Base-by-base conservation (phyloP, 2,329 filamentous ascomycete species). In the Cladosporium phlei region DNA sequence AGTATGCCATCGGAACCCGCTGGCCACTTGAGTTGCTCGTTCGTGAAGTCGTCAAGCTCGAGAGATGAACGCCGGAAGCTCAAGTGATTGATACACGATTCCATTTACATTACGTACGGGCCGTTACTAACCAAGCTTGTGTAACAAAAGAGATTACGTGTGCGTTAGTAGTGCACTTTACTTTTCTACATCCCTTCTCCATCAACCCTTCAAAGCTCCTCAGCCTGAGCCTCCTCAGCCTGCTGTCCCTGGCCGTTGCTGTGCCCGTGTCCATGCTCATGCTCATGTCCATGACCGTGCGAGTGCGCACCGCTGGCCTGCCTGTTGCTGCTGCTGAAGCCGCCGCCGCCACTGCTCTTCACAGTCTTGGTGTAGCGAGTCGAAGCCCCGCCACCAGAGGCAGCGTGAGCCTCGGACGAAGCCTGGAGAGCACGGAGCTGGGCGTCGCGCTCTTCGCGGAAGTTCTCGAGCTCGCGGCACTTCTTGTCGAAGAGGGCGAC, bases 401-500 rank as follows among this genome's bases (percentile, higher is more conserved):
- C 16, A 14, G 27, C 22, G 10, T 30, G 19, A 8, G 25, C 21
- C 12, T 34, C 43, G 8, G 8, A 22, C n/a, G 34, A 16, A 24
- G 19, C 28, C 16, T 47, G 34, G n/a, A 32, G 17, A 22, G 19
- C 16, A 27, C 35, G 34, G 27, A 39, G 32, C 34, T 47, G 34
- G 19, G 33, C 35, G 32, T 28, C 29, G 24, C 29, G 35, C 24
- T 45, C 22, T 44, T 59, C 57, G 32, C 56, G 53, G 40, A 52
- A 58, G 16, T 51, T 46, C 49, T 60, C 57, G 34, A 60, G 47
- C 38, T 60, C 55, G 17, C 58, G 50, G 39, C 58, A 60, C 50
- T 60, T 60, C 40, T 54, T 38, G 40, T 55, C 52, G 43, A 57
- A 60, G 35, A 54, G 53, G 22, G 51, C 25, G 19, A 58, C 48